phyloP scores from a whole-genome alignment of 441 rosid species.

The Bruguiera hainesii region DNA sequence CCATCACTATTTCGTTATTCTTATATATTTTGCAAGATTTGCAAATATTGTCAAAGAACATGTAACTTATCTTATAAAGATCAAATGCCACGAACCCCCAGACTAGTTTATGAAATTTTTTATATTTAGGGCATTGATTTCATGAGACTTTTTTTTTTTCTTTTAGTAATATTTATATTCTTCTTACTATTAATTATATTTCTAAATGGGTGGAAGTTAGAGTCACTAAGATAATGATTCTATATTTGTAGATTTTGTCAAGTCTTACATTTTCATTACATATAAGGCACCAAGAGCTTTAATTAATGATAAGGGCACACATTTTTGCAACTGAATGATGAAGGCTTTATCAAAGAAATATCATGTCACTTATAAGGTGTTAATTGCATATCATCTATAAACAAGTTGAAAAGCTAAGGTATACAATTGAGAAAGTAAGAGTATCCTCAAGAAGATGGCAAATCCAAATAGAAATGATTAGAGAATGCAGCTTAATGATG shows the following conservation, averaged over 20 bases:
- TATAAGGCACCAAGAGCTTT: neutral
- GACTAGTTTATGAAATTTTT: neutral
- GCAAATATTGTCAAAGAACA: neutral
- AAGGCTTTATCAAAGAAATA: no score
- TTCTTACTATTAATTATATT: neutral
- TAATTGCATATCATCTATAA: no score
- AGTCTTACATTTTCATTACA: neutral
- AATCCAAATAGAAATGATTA: no score
- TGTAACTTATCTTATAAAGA: neutral
- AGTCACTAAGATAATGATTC: no score
- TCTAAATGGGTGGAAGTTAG: neutral
- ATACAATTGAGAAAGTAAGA: neutral
- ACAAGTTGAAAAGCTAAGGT: no score
- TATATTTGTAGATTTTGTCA: neutral
- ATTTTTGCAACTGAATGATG: no score
- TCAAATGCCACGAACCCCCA: neutral
- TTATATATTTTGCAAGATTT: neutral
- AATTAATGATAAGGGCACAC: no score
- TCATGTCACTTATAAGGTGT: no score
- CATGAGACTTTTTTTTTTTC: neutral
- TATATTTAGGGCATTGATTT: neutral
- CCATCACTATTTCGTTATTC: neutral
- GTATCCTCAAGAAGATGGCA: no score
- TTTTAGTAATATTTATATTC: neutral
- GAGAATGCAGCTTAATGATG: no score